Percentiles rank a stretch among this genome's conserved stretches.
These are phyloP conservation scores for Grosmannia clavigera DNA, from an alignment of 2,329 filamentous ascomycete genomes.

Conservation along the genomic window DNA sequence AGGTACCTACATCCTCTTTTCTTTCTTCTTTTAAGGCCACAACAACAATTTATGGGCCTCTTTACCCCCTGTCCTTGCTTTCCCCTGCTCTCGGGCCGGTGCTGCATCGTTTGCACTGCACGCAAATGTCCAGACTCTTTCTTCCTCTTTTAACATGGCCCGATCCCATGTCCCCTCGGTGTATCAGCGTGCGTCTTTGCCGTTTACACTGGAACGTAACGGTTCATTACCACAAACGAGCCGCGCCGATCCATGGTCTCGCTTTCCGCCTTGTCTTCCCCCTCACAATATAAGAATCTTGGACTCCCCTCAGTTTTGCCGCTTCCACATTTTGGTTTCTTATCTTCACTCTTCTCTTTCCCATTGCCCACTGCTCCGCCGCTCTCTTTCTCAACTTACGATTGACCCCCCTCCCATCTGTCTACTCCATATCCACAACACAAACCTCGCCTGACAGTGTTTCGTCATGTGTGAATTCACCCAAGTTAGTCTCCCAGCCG, in stretches of 20 bases:
- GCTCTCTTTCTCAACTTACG: neutral
- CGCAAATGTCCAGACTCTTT: neutral
- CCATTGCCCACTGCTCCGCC: neutral
- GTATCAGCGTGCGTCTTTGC: neutral
- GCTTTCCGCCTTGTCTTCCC: neutral
- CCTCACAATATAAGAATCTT: neutral
- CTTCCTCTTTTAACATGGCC: neutral
- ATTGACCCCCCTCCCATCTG: neutral
- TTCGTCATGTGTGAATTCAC: slow-evolving; percentile 37
- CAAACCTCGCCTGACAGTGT: slow-evolving; percentile 5
- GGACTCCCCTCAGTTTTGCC: neutral
- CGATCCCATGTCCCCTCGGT: neutral
- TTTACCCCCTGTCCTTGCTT: neutral
- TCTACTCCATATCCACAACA: neutral
- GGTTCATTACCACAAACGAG: neutral
- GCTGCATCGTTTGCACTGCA: neutral
- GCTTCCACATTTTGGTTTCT: neutral
- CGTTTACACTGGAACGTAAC: neutral
- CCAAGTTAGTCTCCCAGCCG: slow-evolving; percentile 22
- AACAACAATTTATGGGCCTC: neutral
- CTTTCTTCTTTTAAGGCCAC: neutral
- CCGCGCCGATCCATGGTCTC: neutral
- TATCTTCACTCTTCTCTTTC: neutral
- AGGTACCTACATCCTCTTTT: neutral
- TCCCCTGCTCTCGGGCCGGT: neutral